Evolutionary conservation across 768 basidiomycete species (phyloP).

Genomic region (Leccinum aurantiacum): DNA sequence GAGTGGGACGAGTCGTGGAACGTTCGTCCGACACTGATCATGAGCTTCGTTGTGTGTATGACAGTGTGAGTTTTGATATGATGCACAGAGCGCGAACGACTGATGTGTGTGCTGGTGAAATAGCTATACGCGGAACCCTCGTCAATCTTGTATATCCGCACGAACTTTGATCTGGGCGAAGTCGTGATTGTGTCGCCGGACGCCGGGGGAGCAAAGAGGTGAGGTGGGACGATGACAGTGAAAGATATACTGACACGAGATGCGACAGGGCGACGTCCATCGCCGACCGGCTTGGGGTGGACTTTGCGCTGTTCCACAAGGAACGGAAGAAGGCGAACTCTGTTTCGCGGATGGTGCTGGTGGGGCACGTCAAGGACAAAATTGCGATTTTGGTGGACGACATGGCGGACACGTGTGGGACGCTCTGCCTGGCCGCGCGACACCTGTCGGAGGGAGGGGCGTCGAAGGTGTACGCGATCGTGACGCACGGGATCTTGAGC

Average conservation of each 20-base stretch:
- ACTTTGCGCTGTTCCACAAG: slow-evolving; percentile 99
- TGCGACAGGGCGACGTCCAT: slow-evolving; percentile 86
- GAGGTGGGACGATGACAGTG: slow-evolving; percentile 12
- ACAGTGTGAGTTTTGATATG: slow-evolving; percentile 48
- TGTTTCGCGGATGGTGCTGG: slow-evolving; percentile 92
- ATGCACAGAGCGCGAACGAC: slow-evolving; percentile 7
- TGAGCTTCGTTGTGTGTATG: slow-evolving; percentile 2
- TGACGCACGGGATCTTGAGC: slow-evolving; percentile 94
- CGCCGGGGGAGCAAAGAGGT: slow-evolving; percentile 98
- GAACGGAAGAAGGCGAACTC: slow-evolving; percentile 97
- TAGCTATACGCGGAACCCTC: slow-evolving; percentile 96
- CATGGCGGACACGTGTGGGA: slow-evolving; percentile 98
- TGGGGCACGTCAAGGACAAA: slow-evolving; percentile 91
- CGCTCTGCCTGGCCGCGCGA: slow-evolving; percentile 86
- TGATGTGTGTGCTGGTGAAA: slow-evolving; percentile 20
- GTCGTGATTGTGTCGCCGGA: slow-evolving; percentile 97
- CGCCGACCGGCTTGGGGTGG: slow-evolving; percentile 92
- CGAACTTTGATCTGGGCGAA: slow-evolving; percentile 79
- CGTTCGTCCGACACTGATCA: slow-evolving; percentile 16
- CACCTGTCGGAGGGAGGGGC: slow-evolving; percentile 91
- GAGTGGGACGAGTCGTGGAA: slow-evolving; percentile 39
- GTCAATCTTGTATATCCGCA: slow-evolving; percentile 91
- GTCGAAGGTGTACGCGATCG: slow-evolving; percentile 81
- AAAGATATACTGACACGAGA: slow-evolving; percentile 17
- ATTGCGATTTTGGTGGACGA: slow-evolving; percentile 95